Evolutionary conservation across 257 asterid species (phyloP), one percentile per base, ranked within the genome.

Genomic region (Forsythia viridissima): DNA sequence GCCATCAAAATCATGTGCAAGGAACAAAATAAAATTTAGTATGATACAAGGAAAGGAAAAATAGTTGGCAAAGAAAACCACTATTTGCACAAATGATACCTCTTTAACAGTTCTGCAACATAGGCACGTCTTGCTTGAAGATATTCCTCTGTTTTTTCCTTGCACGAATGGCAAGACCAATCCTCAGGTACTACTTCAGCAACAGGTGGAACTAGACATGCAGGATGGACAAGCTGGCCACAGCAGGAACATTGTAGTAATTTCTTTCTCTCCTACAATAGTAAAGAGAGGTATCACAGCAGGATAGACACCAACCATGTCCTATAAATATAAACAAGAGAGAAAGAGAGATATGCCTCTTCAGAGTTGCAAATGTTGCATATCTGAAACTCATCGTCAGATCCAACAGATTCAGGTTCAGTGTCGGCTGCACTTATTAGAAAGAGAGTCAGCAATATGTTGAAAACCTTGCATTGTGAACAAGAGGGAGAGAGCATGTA

Each of bases 311-410:
- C 34, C 67, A 59, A 59, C 67, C 12, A 20, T 20, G 12, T 59
- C 67, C 13, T 59, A 59, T 59, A 24, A 63, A 24, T 21, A 6
- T 18, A 57, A 7, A 57, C 3, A 7, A 18, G 61, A 9, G 39
- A 4, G 39, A 20, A 37, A 2, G 69, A 8, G 37, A 3, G 73
- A 48, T 21, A 57, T 81, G 92, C 98, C 97, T 88, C 99, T 85
- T 92, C 99, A 16, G 87, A 90, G 85, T 85, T 90, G 90, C 99
- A 96, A 77, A 92, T 74, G 82, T 80, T 86, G 86, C 99, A 96
- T 81, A 96, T 96, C 91, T 96, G 98, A 85, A 95, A 95, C 84
- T 95, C 99, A 76, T 95, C 98, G 88, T 95, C 98, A 67, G 99
- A 92, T 84, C 90, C 99, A 24, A 30, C 70, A 77, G 84, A 63